Evolutionary conservation across 352 stramenopile genomes (phyloP), one percentile per base, ranked within the genome.

Genomic region (Lagenidium giganteum): DNA sequence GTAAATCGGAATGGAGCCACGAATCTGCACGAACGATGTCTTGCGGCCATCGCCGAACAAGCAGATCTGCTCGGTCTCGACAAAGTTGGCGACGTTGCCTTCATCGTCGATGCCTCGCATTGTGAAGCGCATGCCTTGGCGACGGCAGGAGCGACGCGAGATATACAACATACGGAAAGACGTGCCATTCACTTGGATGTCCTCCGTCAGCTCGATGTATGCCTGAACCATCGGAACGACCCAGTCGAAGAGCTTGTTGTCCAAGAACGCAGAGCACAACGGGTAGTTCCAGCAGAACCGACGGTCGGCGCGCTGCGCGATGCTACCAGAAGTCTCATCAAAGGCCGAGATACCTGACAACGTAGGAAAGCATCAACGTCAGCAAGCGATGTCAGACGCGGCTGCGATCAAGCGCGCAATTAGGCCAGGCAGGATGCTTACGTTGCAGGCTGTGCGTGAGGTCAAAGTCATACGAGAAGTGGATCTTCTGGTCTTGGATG

Each of bases 71-170:
- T 98, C 95, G 5, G 88, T 97, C 64, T 98, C 95, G 13, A 95
- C 93, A 64, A 96, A 98, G 67, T 98, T 98, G 18, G 95, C 93
- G n/a, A 96, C 88, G 39, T 93, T 80, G 27, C 92, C 93, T 9
- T 83, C 69, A 33, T 67, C 68, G 69, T 98, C 92, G n/a, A 95
- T 78, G 30, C 95, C 95, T 34, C 95, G 80, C 65, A 85, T 86
- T 23, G 86, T 97, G 64, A 98, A 98, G 44, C 95, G 84, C 44
- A 87, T 76, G 23, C 95, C 64, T 41, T 96, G 73, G 42, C 92
- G 75, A 39, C 91, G 86, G 31, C 64, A 82, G 24, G 80, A 87
- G 12, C 83, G 58, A 5, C 77, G 54, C 4, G 76, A 86, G 39
- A 95, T 81, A 60, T 88, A 79, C 12, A 89, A 53, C 6, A 93